Evolutionary conservation across 192 early-diverging fungal genomes (phyloP).

Genomic region (Coemansia sp.): DNA sequence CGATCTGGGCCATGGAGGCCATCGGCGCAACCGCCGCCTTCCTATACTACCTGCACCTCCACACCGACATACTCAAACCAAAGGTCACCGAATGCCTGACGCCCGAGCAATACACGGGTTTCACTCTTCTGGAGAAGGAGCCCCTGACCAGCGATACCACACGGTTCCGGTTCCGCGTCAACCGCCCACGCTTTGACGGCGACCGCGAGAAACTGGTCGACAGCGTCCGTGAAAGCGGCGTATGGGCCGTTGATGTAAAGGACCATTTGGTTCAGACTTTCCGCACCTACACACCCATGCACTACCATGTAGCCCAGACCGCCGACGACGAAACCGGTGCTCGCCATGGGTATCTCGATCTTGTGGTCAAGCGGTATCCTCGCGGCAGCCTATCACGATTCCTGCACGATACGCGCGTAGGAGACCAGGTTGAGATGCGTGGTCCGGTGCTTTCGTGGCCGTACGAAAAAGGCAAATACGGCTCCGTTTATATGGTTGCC

Average conservation of each 20-base stretch:
- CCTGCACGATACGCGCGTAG: slow-evolving; percentile 55
- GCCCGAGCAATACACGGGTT: slow-evolving; percentile 55
- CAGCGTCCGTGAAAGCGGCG: slow-evolving; percentile 31
- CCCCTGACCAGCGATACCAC: slow-evolving; percentile 56
- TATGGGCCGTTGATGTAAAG: slow-evolving; percentile 66
- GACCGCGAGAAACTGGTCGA: slow-evolving; percentile 30
- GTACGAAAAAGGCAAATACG: slow-evolving; percentile 14
- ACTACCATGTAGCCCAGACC: slow-evolving; percentile 31
- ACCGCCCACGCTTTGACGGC: slow-evolving; percentile 49
- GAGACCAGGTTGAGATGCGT: slow-evolving; percentile 63
- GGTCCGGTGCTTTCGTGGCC: slow-evolving; percentile 64
- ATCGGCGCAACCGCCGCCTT: slow-evolving; percentile 33
- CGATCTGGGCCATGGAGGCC: slow-evolving; percentile 51
- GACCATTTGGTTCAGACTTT: slow-evolving; percentile 69
- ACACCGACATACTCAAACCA: slow-evolving; percentile 44
- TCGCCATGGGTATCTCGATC: slow-evolving; percentile 55
- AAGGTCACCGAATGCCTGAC: slow-evolving; percentile 34
- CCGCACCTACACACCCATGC: slow-evolving; percentile 70
- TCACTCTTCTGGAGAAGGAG: slow-evolving; percentile 52
- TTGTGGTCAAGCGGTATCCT: slow-evolving; percentile 67
- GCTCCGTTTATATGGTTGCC: slow-evolving; percentile 55
- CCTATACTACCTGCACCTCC: slow-evolving; percentile 36
- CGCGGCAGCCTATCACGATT: slow-evolving; percentile 67
- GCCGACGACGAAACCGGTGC: slow-evolving; percentile 28
- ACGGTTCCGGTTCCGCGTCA: slow-evolving; percentile 59